Evolutionary conservation across 129 eudicot species (phyloP), one percentile per base, ranked within the genome.

Genomic region (Pittosporum tobira): DNA sequence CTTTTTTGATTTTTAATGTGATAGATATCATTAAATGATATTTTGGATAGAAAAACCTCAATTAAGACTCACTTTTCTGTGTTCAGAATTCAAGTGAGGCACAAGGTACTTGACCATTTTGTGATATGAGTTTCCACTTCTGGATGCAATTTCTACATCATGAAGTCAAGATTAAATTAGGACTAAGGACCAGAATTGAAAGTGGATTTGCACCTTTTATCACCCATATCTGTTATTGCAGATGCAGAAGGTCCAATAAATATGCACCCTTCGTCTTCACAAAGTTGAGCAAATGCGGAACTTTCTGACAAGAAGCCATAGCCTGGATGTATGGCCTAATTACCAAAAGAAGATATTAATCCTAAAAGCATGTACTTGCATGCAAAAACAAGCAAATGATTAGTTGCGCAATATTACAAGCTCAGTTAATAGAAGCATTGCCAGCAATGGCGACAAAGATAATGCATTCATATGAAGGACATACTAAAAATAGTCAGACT

Each of bases 201-300:
- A n/a, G 48, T 48, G 29, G 16, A 9, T 45, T 56, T 58, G 54
- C 69, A 91, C 99, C 99, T 91, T 79, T 91, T 91, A 75, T 91
- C 99, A 61, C 99, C 99, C 99, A 91, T 91, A 48, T 86, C 94
- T 44, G 96, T 87, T 44, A 91, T 91, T 71, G 96, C 96, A 56
- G 99, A 91, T 74, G 94, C 88, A 66, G 99, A 96, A 51, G 99
- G 99, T 67, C 99, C 99, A 76, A 91, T 80, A 75, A 91, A 91
- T 26, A 78, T 60, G 44, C 87, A 64, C 64, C 96, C 94, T 61
- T 83, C 76, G 24, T 77, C 82, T 66, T 91, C 94, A 77, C 99
- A 91, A 56, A 80, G 94, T 76, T 87, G 96, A 72, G 99, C 96
- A 60, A 91, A 91, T 11, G 79, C 96, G 13, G 99, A 84, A 78